Evolutionary conservation across 805 yeast genomes (phyloP).

Genomic region (Kuraishia hungarica): DNA sequence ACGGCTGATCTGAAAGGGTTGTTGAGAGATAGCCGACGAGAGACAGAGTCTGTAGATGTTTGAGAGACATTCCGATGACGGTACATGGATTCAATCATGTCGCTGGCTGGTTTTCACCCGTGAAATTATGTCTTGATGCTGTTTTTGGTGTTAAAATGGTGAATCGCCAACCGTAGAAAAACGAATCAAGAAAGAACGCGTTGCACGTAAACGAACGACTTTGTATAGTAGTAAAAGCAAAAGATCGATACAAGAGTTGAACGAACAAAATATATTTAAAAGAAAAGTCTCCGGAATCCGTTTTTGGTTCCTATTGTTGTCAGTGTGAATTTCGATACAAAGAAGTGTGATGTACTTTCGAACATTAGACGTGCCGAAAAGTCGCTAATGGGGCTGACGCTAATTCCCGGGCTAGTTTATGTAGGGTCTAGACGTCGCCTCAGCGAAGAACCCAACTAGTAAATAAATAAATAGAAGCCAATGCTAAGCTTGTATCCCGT

Average conservation of each 20-base stretch:
- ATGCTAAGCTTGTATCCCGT: not conserved
- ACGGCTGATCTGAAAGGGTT: slow-evolving; percentile 62
- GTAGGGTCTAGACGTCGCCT: not conserved
- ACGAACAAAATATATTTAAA: no score
- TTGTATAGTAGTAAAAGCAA: no score
- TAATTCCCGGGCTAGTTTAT: not conserved
- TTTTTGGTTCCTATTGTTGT: not conserved
- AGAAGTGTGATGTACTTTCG: not conserved
- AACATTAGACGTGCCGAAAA: not conserved
- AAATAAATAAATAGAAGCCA: not conserved
- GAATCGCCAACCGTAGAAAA: not conserved
- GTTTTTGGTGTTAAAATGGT: not conserved
- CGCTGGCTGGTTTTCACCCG: not conserved
- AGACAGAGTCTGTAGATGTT: slow-evolving; percentile 26
- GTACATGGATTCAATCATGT: slow-evolving; percentile 13
- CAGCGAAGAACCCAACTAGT: not conserved
- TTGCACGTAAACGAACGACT: no score
- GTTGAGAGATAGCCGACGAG: slow-evolving; percentile 47
- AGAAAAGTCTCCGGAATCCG: no score
- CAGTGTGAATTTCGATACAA: not conserved
- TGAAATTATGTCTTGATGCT: not conserved
- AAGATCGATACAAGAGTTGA: no score
- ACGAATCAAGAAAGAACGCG: not conserved
- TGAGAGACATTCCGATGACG: slow-evolving; percentile 21
- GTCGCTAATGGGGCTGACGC: not conserved